A percentile compares a stretch with the other conserved stretches of the same genome.
phyloP scores from a whole-genome alignment of 495 filamentous ascomycete genomes.

The Aspergillus egyptiacus region DNA sequence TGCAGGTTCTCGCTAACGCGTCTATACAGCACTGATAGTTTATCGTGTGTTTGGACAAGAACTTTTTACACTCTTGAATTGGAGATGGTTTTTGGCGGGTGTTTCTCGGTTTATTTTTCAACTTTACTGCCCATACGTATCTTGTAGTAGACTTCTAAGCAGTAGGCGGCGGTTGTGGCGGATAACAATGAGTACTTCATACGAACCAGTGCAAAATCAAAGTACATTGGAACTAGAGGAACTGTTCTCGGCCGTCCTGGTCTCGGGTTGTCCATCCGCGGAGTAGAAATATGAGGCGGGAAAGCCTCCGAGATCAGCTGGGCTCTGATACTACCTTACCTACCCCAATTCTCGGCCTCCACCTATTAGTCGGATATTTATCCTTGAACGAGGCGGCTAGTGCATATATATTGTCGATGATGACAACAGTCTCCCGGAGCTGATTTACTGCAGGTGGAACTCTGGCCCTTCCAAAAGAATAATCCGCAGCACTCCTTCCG shows the following conservation, averaged over 20 bases:
- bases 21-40: conserved; percentile 3
- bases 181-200: background rate
- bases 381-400: conserved; percentile 13
- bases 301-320: no score
- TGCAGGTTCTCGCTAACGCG: background rate
- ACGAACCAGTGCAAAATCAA: background rate
- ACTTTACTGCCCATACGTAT: background rate
- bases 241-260: background rate
- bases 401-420: background rate
- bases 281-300: conserved; percentile 1
- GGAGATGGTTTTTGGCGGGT: background rate
- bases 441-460: background rate
- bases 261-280: conserved; percentile 1
- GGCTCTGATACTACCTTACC: background rate
- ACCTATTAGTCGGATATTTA: conserved; percentile 16
- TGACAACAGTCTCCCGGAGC: background rate
- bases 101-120: background rate
- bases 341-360: conserved; percentile 8
- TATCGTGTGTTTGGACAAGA: background rate
- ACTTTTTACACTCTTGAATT: background rate
- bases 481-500: no score
- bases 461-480: background rate
- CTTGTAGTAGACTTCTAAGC: background rate
- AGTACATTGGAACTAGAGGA: background rate
- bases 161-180: background rate